phyloP scores from a whole-genome alignment of 148 eudicot species.

The Diospyros kaki region DNA sequence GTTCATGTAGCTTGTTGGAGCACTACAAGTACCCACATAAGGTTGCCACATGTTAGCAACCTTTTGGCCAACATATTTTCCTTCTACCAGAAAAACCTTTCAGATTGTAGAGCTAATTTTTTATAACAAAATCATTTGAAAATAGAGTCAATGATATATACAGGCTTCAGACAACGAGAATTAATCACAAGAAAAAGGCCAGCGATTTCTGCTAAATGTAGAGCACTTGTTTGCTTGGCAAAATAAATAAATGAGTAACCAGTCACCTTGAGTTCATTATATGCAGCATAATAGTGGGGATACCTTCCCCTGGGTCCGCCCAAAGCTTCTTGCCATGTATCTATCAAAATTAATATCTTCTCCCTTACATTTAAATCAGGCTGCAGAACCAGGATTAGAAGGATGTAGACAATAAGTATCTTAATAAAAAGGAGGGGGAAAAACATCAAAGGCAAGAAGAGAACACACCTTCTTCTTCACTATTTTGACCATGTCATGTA shows the following conservation, averaged over 20 bases:
- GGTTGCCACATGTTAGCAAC: no score
- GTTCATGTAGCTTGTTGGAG: no score
- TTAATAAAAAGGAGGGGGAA: not conserved
- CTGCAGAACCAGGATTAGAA: constrained; percentile 36
- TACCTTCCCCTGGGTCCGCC: constrained; percentile 75
- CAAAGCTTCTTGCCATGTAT: constrained; percentile 93
- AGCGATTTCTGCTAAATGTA: not conserved
- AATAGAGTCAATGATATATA: not conserved
- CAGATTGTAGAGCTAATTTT: no score
- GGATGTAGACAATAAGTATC: constrained; percentile 9
- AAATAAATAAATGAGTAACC: not conserved
- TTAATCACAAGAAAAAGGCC: not conserved
- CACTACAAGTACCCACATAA: no score
- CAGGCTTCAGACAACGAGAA: not conserved
- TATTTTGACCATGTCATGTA: constrained; percentile 94
- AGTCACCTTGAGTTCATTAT: constrained; percentile 81
- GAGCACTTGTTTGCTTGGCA: not conserved
- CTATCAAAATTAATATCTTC: constrained; percentile 71
- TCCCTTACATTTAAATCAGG: constrained; percentile 84
- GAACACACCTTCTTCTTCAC: constrained; percentile 80
- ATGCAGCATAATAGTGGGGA: constrained; percentile 82
- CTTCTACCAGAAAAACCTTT: no score
- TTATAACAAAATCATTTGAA: not conserved
- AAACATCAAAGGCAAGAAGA: constrained; percentile 1
- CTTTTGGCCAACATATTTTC: no score